Evolutionary conservation across 108 stramenopile genomes (phyloP), one percentile per base, ranked within the genome.

Genomic region (Mediolabrus comicus): DNA sequence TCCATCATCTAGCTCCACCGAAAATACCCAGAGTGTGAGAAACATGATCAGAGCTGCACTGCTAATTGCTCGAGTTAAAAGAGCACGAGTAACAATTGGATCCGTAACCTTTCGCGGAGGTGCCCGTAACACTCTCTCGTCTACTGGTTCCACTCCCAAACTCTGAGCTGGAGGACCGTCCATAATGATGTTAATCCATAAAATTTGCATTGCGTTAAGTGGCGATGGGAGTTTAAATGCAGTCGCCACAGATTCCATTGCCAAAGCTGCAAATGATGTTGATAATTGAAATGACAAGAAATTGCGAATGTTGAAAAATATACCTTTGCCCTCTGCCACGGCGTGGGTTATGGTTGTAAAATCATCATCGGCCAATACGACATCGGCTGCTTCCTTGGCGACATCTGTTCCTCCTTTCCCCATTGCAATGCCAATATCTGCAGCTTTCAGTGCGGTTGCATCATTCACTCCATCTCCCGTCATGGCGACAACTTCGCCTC

Each of bases 101-200:
- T 98, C 96, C 49, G 86, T 82, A 10, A 87, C 83, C 52, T 87
- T 86, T 25, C 98, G 87, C 28, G 98, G 97, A 53, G 89, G 90
- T 6, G 92, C 91, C 10, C 79, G 77, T 34, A 96, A 80, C 52
- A 98, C 93, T 49, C 64, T 74, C 24, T 83, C 85, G 60, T 94
- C 93, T 0, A 95, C 94, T 4, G 94, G 93, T 72, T 98, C 96
- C 8, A 97, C 94, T 19, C 96, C 98, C n/a, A 98, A 68, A 61
- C 73, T 79, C 69, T 97, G 95, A 1, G 93, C 95, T 13, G 96
- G 96, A 19, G 97, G 97, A 41, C 97, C 98, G 59, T 98, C 98
- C 96, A 98, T 98, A 73, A 98, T 96, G 56, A 99, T 93, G 66
- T 99, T 99, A 71, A 98, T 97, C 95, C 95, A 98, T n/a, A 98